Percentiles rank a stretch among this genome's conserved stretches.
Conservation (phyloP, 2,329 filamentous ascomycete genomes). For the Sporothrix schenckii region DNA sequence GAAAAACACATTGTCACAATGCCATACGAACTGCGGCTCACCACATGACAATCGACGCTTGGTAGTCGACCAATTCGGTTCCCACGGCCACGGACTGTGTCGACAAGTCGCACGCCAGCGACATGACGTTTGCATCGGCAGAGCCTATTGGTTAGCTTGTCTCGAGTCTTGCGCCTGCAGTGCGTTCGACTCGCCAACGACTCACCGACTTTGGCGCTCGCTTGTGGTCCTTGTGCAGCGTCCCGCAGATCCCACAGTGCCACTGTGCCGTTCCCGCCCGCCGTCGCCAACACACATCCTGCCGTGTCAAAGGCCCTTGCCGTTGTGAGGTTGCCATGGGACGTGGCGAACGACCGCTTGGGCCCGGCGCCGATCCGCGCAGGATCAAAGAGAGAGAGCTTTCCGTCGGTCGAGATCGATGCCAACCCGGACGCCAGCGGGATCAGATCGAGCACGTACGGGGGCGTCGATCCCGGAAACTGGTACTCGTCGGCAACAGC, state of each 20-base stretch:
- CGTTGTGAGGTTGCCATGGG: slow-evolving; percentile 66
- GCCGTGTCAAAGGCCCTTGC: slow-evolving; percentile 58
- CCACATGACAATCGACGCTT: slow-evolving; percentile 65
- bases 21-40: slow-evolving; percentile 40
- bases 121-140: slow-evolving; percentile 52
- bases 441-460: slow-evolving; percentile 62
- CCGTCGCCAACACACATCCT: slow-evolving; percentile 64
- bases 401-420: slow-evolving; percentile 70
- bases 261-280: slow-evolving; percentile 71
- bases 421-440: slow-evolving; percentile 58
- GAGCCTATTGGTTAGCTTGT: slow-evolving; percentile 34
- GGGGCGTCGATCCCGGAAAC: slow-evolving; percentile 46
- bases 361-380: slow-evolving; percentile 57
- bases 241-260: slow-evolving; percentile 67
- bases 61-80: slow-evolving; percentile 69
- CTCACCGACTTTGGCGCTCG: slow-evolving; percentile 49
- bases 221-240: slow-evolving; percentile 43
- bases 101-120: slow-evolving; percentile 62
- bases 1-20: too few relatives aligned
- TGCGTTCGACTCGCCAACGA: background rate
- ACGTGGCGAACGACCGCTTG: slow-evolving; percentile 52
- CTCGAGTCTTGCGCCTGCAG: background rate
- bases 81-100: slow-evolving; percentile 69
- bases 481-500: slow-evolving; percentile 46
- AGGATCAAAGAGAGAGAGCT: slow-evolving; percentile 67